Percentiles rank a stretch among this genome's conserved stretches.
Evolutionary conservation across 2,329 filamentous ascomycete species (phyloP).

Genomic region (Cordyceps tenuipes): DNA sequence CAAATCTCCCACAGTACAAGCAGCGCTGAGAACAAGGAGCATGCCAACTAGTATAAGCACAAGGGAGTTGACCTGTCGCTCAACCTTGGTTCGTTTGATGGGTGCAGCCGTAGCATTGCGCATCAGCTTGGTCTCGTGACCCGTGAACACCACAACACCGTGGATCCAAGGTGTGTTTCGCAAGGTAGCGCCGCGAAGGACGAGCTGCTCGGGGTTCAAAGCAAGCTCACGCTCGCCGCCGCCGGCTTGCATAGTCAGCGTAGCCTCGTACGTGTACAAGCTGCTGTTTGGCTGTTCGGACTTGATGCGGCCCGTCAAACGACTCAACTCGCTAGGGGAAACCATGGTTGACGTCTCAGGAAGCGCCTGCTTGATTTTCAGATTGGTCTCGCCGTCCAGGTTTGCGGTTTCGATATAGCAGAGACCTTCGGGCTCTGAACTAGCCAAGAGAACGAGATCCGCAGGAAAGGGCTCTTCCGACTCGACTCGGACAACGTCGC

Average conservation of each 20-base stretch:
- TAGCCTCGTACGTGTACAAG: constrained; percentile 96
- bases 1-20: constrained; percentile 87
- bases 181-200: constrained; percentile 86
- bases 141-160: constrained; percentile 83
- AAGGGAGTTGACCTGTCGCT: constrained; percentile 85
- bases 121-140: constrained; percentile 98
- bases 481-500: constrained; percentile 86
- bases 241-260: constrained; percentile 80
- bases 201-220: constrained; percentile 82
- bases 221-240: constrained; percentile 90
- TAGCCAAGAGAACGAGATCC: constrained; percentile 84
- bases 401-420: constrained; percentile 99
- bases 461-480: constrained; percentile 94
- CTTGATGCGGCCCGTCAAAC: constrained; percentile 75
- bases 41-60: constrained; percentile 86
- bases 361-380: constrained; percentile 97
- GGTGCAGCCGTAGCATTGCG: constrained; percentile 93
- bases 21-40: constrained; percentile 72
- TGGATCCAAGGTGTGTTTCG: constrained; percentile 97
- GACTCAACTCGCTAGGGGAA: constrained; percentile 75
- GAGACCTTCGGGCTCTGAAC: constrained; percentile 91
- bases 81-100: constrained; percentile 95
- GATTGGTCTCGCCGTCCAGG: constrained; percentile 91
- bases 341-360: constrained; percentile 87
- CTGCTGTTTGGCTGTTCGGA: constrained; percentile 98